A percentile compares a stretch with the other conserved stretches of the same genome.
phyloP scores from a whole-genome alignment of 495 filamentous ascomycete genomes.

The Penicillium atrosanguineum region DNA sequence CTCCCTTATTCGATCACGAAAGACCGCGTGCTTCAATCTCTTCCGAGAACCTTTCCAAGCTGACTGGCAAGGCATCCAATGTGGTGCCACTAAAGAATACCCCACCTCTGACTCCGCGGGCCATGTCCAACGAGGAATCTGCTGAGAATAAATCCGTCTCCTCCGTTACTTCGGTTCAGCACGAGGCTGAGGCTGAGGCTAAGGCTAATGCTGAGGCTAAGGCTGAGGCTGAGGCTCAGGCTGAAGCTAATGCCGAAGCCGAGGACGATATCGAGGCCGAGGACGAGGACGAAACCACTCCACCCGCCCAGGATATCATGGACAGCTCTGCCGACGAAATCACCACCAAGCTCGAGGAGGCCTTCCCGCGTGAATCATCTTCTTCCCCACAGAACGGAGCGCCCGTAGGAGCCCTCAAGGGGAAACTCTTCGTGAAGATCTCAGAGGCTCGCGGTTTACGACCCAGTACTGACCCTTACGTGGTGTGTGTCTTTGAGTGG shows the following conservation, averaged over 20 bases:
- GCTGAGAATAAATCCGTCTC: slow-evolving; percentile 35
- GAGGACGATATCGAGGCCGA: slow-evolving; percentile 24
- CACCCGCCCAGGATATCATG: slow-evolving; percentile 24
- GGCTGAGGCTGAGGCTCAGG: slow-evolving; percentile 16
- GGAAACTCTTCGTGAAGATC: slow-evolving; percentile 87
- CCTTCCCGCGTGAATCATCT: slow-evolving; percentile 33
- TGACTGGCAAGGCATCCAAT: slow-evolving; percentile 72
- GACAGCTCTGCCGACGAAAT: slow-evolving; percentile 39
- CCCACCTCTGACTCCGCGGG: slow-evolving; percentile 80
- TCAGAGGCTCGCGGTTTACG: slow-evolving; percentile 77
- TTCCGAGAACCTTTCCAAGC: slow-evolving; percentile 75
- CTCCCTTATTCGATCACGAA: slow-evolving; percentile 51
- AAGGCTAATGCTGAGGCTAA: slow-evolving; percentile 15
- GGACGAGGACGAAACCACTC: slow-evolving; percentile 21
- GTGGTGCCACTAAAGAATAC: slow-evolving; percentile 75
- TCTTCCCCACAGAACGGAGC: slow-evolving; percentile 45
- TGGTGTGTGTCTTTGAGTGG: slow-evolving; percentile 94
- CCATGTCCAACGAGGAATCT: slow-evolving; percentile 65
- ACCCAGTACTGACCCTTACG: slow-evolving; percentile 84
- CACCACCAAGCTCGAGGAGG: slow-evolving; percentile 44
- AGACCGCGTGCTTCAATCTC: slow-evolving; percentile 50
- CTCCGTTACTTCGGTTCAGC: slow-evolving; percentile 28
- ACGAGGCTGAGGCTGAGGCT: slow-evolving; percentile 22
- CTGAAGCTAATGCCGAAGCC: too few species aligned
- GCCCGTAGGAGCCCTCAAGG: slow-evolving; percentile 73